phyloP scores from a whole-genome alignment of 1,139 yeast genomes.

The Eremothecium cymbalariae region DNA sequence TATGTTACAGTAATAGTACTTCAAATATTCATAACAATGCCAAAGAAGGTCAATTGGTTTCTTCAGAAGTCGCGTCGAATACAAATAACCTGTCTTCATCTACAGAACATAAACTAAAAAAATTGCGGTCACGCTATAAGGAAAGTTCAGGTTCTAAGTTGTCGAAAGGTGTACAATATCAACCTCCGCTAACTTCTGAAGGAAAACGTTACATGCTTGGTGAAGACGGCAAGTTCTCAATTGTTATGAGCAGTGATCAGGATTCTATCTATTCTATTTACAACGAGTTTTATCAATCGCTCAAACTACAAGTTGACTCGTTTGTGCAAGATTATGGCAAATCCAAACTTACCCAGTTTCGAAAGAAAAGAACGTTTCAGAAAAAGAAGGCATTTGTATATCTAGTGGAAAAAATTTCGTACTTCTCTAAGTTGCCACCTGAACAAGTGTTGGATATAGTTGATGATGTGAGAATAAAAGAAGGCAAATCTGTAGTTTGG shows the following conservation, averaged over 20 bases:
- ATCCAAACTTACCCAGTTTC: constrained; percentile 10
- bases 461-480: constrained; percentile 10
- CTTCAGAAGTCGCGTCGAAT: too few species aligned
- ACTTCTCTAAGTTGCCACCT: constrained; percentile 5
- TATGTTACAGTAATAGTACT: too few species aligned
- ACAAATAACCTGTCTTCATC: too few species aligned
- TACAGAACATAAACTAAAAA: constrained; percentile 1
- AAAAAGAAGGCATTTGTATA: constrained; percentile 14
- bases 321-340: constrained; percentile 12
- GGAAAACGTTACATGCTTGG: constrained; percentile 12
- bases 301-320: constrained; percentile 12
- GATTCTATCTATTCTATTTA: constrained; percentile 13
- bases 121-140: constrained; percentile 4
- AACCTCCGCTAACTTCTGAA: constrained; percentile 10
- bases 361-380: constrained; percentile 14
- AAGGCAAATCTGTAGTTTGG: constrained; percentile 14
- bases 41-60: too few species aligned
- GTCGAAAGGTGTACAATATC: constrained; percentile 11
- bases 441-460: constrained; percentile 12
- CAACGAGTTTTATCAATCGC: constrained; percentile 13
- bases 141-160: constrained; percentile 7
- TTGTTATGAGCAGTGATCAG: constrained; percentile 12
- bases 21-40: too few species aligned
- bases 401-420: constrained; percentile 11
- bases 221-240: constrained; percentile 12